Evolutionary conservation across 805 yeast genomes (phyloP).

Genomic region (Barnettozyma vustinii): DNA sequence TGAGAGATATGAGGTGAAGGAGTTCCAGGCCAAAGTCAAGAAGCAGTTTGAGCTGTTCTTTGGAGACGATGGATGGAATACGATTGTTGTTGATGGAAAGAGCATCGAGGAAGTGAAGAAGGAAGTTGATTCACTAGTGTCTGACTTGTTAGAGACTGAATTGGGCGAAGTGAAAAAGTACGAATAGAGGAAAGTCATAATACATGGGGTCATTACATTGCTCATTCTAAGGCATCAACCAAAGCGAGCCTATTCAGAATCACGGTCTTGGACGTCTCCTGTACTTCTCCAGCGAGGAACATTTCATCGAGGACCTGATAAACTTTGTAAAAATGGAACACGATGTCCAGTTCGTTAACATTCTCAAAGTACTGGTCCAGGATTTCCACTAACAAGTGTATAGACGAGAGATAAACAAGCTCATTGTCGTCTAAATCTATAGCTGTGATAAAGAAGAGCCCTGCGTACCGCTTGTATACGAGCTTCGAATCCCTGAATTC

Average conservation of each 20-base stretch:
- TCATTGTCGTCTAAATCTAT: slow-evolving; percentile 80
- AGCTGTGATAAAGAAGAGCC: slow-evolving; percentile 81
- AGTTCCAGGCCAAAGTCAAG: slow-evolving; percentile 72
- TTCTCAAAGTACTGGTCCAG: slow-evolving; percentile 81
- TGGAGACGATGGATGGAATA: slow-evolving; percentile 32
- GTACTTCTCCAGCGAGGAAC: slow-evolving; percentile 85
- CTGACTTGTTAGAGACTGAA: slow-evolving; percentile 1
- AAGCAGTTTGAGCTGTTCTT: slow-evolving; percentile 48
- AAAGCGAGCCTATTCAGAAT: slow-evolving; percentile 60
- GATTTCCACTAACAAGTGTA: slow-evolving; percentile 85
- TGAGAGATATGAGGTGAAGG: slow-evolving; percentile 80
- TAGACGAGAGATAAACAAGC: slow-evolving; percentile 71
- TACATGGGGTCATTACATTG: neutral
- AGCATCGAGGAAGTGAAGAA: slow-evolving; percentile 49
- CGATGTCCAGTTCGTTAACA: slow-evolving; percentile 86
- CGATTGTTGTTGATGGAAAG: slow-evolving; percentile 54
- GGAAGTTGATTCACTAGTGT: slow-evolving; percentile 36
- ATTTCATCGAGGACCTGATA: slow-evolving; percentile 82
- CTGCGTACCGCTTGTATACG: slow-evolving; percentile 88
- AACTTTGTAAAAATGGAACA: slow-evolving; percentile 84
- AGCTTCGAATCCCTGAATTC: slow-evolving; percentile 58
- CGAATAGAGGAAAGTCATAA: neutral
- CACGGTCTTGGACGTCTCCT: slow-evolving; percentile 71
- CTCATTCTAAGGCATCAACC: slow-evolving; percentile 56
- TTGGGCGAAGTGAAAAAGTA: neutral